Conservation (phyloP, 1,139 yeast genomes). For the Pichiaceae sp. region DNA sequence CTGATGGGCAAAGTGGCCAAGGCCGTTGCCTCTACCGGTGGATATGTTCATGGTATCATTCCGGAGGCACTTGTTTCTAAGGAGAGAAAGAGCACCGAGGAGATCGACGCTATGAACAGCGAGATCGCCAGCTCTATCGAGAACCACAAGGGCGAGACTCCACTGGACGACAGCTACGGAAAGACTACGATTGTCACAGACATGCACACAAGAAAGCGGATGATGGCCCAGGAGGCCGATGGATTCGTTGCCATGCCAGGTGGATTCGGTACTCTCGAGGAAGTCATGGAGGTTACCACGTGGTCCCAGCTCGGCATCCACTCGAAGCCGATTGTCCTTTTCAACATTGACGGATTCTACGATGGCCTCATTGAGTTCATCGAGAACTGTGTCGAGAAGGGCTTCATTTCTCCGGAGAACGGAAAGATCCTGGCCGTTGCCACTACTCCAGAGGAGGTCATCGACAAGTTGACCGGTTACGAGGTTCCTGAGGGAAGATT, state of each 20-base stretch:
- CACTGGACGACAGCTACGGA: constrained; percentile 58
- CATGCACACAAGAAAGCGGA: constrained; percentile 82
- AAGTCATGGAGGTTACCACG: constrained; percentile 81
- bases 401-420: constrained; percentile 63
- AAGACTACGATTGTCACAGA: constrained; percentile 75
- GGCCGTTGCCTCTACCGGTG: constrained; percentile 56
- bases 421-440: constrained; percentile 67
- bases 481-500: constrained; percentile 68
- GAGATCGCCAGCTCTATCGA: constrained; percentile 37
- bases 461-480: constrained; percentile 53
- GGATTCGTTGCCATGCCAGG: constrained; percentile 91
- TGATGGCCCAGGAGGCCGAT: constrained; percentile 83
- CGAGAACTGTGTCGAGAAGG: constrained; percentile 45
- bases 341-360: constrained; percentile 74
- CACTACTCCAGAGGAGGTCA: constrained; percentile 55
- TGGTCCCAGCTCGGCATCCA: constrained; percentile 90
- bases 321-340: constrained; percentile 67
- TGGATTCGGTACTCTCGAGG: constrained; percentile 88
- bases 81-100: constrained; percentile 49
- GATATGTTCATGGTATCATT: constrained; percentile 78
- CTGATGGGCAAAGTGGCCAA: constrained; percentile 83
- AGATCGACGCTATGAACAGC: constrained; percentile 36
- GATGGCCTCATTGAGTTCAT: constrained; percentile 60
- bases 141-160: constrained; percentile 53
- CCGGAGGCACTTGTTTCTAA: constrained; percentile 74